Evolutionary conservation across 768 basidiomycete species (phyloP).

Genomic region (Porphyrellus cyaneotinctus): DNA sequence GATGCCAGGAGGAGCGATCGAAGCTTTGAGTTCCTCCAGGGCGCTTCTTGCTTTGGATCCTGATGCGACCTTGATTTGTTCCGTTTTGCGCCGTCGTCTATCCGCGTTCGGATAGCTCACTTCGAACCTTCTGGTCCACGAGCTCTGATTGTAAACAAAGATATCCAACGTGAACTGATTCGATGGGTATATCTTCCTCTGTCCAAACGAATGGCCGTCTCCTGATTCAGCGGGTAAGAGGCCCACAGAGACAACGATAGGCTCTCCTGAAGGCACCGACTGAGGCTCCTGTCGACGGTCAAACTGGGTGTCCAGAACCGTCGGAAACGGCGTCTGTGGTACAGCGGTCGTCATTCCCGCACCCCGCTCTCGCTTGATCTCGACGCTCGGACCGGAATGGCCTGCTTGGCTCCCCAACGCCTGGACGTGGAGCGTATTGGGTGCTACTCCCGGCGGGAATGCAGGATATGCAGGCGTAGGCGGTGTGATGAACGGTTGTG

Average conservation of each 20-base stretch:
- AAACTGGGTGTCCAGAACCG: constrained; percentile 40
- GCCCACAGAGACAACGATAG: constrained; percentile 69
- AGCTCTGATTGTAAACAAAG: constrained; percentile 80
- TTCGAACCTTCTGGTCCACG: constrained; percentile 74
- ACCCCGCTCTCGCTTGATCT: constrained; percentile 61
- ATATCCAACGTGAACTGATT: constrained; percentile 79
- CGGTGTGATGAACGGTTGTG: constrained; percentile 33
- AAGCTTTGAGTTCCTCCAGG: constrained; percentile 27
- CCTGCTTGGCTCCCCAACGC: constrained; percentile 46
- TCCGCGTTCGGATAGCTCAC: constrained; percentile 61
- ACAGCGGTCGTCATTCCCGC: constrained; percentile 27
- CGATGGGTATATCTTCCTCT: constrained; percentile 61
- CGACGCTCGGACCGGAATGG: constrained; percentile 56
- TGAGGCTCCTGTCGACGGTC: constrained; percentile 26
- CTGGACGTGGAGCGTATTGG: constrained; percentile 54
- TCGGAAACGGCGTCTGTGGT: constrained; percentile 56
- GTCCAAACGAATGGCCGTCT: constrained; percentile 10
- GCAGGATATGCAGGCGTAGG: constrained; percentile 73
- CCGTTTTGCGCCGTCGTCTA: constrained; percentile 38
- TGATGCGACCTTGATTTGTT: constrained; percentile 22
- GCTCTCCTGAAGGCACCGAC: constrained; percentile 39
- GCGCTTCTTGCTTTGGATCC: constrained; percentile 15
- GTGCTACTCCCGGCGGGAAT: constrained; percentile 44
- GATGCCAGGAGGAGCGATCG: constrained; percentile 51
- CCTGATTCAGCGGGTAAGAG: constrained; percentile 31